Percentiles rank a stretch among this genome's conserved stretches.
These are phyloP conservation scores for Alternaria ethzedia DNA, from an alignment of 2,329 filamentous ascomycete genomes.

Conservation along the genomic window DNA sequence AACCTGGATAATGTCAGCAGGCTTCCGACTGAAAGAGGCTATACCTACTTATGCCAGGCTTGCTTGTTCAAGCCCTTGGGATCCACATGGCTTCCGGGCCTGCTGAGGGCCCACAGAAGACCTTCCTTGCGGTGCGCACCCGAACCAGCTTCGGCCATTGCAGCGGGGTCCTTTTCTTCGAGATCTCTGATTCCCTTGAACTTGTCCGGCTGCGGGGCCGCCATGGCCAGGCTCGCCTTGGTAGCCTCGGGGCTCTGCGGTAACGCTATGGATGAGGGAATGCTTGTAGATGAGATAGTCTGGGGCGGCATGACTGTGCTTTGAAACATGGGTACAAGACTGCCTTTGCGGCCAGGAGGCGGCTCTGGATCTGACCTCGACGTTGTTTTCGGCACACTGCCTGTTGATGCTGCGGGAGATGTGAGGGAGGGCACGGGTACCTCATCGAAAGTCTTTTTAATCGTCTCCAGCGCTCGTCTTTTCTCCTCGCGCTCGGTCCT, in stretches of 20 bases:
- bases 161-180: slow-evolving; percentile 72
- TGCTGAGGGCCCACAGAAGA: slow-evolving; percentile 89
- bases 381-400: slow-evolving; percentile 28
- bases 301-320: slow-evolving; percentile 43
- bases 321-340: slow-evolving; percentile 43
- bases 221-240: slow-evolving; percentile 30
- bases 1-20: slow-evolving; percentile 66
- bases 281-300: slow-evolving; percentile 28
- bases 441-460: slow-evolving; percentile 61
- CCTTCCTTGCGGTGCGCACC: slow-evolving; percentile 87
- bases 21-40: neutral
- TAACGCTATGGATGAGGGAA: slow-evolving; percentile 29
- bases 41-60: slow-evolving; percentile 93
- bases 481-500: slow-evolving; percentile 96
- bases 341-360: slow-evolving; percentile 38
- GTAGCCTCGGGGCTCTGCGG: slow-evolving; percentile 39
- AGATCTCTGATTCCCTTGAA: slow-evolving; percentile 94
- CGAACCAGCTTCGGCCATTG: slow-evolving; percentile 57
- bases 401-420: slow-evolving; percentile 32
- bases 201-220: slow-evolving; percentile 56
- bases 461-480: slow-evolving; percentile 86
- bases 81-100: slow-evolving; percentile 92
- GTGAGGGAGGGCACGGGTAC: slow-evolving; percentile 29
- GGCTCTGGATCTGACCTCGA: slow-evolving; percentile 33
- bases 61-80: slow-evolving; percentile 95